A percentile compares a stretch with the other conserved stretches of the same genome.
phyloP scores from a whole-genome alignment of 164 flowering plant genomes.

The Vitis cinerea region DNA sequence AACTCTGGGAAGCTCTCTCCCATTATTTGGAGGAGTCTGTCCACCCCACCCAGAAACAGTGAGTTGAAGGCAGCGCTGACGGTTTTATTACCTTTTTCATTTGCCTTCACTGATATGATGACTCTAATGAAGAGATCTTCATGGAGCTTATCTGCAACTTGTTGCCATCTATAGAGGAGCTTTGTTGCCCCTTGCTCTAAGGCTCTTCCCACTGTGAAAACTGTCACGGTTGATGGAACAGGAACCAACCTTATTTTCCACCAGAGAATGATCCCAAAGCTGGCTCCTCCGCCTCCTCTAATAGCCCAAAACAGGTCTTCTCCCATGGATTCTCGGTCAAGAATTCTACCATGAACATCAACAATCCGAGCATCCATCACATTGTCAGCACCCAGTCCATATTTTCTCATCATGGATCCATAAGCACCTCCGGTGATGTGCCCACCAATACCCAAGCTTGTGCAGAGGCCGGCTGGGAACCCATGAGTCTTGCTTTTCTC shows the following conservation, averaged over 20 bases:
- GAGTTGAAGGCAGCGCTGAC: slow-evolving; percentile 11
- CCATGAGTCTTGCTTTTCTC: slow-evolving; percentile 31
- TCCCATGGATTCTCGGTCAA: slow-evolving; percentile 25
- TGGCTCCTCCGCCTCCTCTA: slow-evolving; percentile 31
- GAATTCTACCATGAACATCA: slow-evolving; percentile 23
- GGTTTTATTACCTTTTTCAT: neutral
- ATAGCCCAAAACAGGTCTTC: slow-evolving; percentile 35
- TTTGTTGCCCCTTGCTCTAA: slow-evolving; percentile 14
- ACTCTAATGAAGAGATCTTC: slow-evolving; percentile 26
- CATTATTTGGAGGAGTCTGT: slow-evolving; percentile 11
- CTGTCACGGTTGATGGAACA: slow-evolving; percentile 24
- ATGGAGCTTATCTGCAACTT: slow-evolving; percentile 17
- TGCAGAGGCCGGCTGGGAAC: slow-evolving; percentile 43
- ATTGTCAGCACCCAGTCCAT: slow-evolving; percentile 44
- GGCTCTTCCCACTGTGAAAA: slow-evolving; percentile 17
- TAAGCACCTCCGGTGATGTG: slow-evolving; percentile 47
- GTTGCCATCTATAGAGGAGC: slow-evolving; percentile 19
- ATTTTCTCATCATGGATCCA: slow-evolving; percentile 46
- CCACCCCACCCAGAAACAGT: slow-evolving; percentile 11
- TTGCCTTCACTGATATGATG: slow-evolving; percentile 8
- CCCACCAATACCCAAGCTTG: slow-evolving; percentile 40
- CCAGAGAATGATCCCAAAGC: slow-evolving; percentile 25
- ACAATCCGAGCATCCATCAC: slow-evolving; percentile 37
- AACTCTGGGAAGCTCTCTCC: slow-evolving; percentile 17
- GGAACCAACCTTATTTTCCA: slow-evolving; percentile 29